Base-by-base conservation (phyloP, 2,329 filamentous ascomycete species). In the Penicillium sp. region DNA sequence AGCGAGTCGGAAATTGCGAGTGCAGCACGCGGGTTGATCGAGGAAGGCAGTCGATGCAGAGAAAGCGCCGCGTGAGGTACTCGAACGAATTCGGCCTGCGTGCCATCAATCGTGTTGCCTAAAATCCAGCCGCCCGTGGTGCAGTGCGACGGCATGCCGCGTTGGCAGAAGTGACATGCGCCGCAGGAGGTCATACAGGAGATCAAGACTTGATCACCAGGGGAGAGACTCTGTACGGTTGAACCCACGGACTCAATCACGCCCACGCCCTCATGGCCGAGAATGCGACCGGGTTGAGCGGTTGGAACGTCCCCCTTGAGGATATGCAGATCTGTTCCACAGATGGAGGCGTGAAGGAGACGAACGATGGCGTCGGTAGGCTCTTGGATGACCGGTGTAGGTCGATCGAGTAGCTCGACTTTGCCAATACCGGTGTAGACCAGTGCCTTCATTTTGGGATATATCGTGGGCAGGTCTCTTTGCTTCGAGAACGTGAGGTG, bases 271-370 rank as follows among this genome's bases (percentile, higher is more conserved):
- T 81, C 77, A 51, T 80, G 77, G 33, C 78, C 77, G 0, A 81
- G 65, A 2, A 78, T 68, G 0, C 68, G 67, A 6, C 77, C 77
- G 0, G 67, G 64, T 4, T 68, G 53, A 41, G 71, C 73, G 1
- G 71, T 76, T 0, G 77, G 69, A 0, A 81, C 76, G 53, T 80
- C 69, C 12, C 78, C 78, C 48, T 76, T 74, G 48, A 72, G 62
- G 50, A 82, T 81, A 56, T 82, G 79, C 11, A 81, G 63, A 56
- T 82, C 79, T 0, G 74, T 75, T 25, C 77, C 76, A 57, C 78
- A 80, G 53, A 78, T 78, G 9, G 75, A 76, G 0, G 73, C 72
- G 45, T 77, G 70, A 7, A 66, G 63, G 36, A 79, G 48, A 47
- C 71, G 73, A 42, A 80, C 62, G 26, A 81, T 67, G 12, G 76